Base-by-base conservation (phyloP, 345 rosid species). In the Durio zibethinus region DNA sequence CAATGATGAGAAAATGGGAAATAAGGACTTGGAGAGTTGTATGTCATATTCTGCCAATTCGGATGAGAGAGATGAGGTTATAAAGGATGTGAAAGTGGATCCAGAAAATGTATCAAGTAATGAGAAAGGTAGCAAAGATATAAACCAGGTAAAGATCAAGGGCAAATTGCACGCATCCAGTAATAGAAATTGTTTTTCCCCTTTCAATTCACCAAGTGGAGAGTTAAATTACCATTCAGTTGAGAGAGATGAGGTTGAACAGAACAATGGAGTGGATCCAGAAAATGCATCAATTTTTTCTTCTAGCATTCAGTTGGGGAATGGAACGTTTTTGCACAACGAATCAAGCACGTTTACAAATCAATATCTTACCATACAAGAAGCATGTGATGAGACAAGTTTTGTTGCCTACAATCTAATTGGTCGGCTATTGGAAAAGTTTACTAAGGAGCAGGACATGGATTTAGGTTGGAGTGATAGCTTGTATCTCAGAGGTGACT, bases 291-390 rank as follows among this genome's bases (percentile, higher is more conserved):
- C 62, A 43, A 78, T 62, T 50, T 40, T 75, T 11, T 78, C 87
- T 42, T 76, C 85, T 67, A 67, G 73, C 71, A 60, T 54, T 20
- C 68, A 72, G 29, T 65, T 10, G 52, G 64, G 70, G 31, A 86
- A 82, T 56, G 80, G 72, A 80, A 81, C 77, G 42, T 53, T 60
- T 40, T 56, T 43, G 52, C 72, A 77, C 52, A 63, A 56, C 79
- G 69, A 83, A 66, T 75, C 84, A 76, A 80, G 72, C 47, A 74
- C 66, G 20, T 5, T 4, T 45, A 68, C 63, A 71, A 93, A 92
- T 80, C 85, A 78, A 36, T 93, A 93, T 77, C 89, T 95, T 12
- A 76, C 86, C 23, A 73, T 95, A 80, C 99, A 95, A 85, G 97
- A 90, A 64, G 85, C 86, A 29, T 89, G 89, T 84, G 97, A 93